Evolutionary conservation across 2,329 filamentous ascomycete species (phyloP), one percentile per base, ranked within the genome.

Genomic region (Sphaerostilbella broomeana): DNA sequence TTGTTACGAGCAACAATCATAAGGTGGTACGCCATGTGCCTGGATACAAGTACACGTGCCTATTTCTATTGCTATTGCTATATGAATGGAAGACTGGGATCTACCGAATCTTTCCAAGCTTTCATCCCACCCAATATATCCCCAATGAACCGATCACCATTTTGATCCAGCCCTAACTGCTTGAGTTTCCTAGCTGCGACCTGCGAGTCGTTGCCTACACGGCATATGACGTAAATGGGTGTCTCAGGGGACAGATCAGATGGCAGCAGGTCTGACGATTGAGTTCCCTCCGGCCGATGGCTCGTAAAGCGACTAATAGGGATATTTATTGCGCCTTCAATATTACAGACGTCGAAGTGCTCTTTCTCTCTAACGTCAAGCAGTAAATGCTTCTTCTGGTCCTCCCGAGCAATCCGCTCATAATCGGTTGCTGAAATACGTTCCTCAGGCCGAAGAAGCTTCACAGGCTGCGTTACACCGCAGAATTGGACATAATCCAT

Each of bases 401-500:
- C n/a, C 35, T 34, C 38, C 27, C 46, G 47, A 2, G 42, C 32
- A 5, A 57, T 35, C 6, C 50, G 41, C 13, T 69, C 65, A 50
- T 86, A 89, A 5, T 81, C 72, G 0, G 61, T 52, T 0, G 79
- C 79, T 0, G 78, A 75, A 22, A 95, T 71, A 7, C 88, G 75
- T 49, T 92, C 83, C 1, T 79, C 69, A 0, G 77, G 63, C 5
- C 53, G 56, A 1, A 95, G 68, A 3, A 83, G 46, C 8, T 67
- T 62, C 13, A 82, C 65, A 0, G 78, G 72, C 35, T 57, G 47
- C 1, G 64, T 59, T 1, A 77, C 70, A 4, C 89, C 88, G 55
- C 90, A 97, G 56, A 97, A 95, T 37, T 82, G 78, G 1, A 84
- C 73, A 56, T 97, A 97, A 56, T 95, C 86, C 32, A 89, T 67